These are phyloP conservation scores for Fistulifera solaris DNA, from an alignment of 108 stramenopile species.

Conservation along the genomic window DNA sequence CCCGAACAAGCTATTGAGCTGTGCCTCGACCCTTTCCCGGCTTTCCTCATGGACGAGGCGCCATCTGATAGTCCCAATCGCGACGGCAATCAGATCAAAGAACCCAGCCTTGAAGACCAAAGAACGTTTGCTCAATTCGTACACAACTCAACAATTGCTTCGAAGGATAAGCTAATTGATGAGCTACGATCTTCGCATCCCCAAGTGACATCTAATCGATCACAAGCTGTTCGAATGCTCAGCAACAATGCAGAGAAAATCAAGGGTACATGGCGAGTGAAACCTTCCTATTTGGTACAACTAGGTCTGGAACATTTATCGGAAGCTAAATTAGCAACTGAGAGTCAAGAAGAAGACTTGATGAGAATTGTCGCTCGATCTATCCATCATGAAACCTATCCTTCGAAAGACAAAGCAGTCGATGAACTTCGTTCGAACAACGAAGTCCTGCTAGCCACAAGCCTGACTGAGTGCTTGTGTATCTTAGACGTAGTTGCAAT, in stretches of 20 bases:
- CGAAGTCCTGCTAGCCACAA: slow-evolving; percentile 32
- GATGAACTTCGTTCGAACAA: slow-evolving; percentile 54
- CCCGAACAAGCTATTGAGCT: slow-evolving; percentile 1
- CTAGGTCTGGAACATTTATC: slow-evolving; percentile 24
- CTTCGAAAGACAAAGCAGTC: slow-evolving; percentile 64
- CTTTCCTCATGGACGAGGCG: slow-evolving; percentile 19
- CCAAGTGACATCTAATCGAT: slow-evolving; percentile 40
- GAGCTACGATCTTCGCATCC: slow-evolving; percentile 50
- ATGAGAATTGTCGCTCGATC: slow-evolving; percentile 66
- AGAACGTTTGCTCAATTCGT: not conserved
- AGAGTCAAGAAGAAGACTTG: not conserved
- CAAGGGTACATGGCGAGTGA: slow-evolving; percentile 67
- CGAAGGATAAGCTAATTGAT: slow-evolving; percentile 70
- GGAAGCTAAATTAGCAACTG: not conserved
- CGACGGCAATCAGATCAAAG: not conserved
- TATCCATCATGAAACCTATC: slow-evolving; percentile 56
- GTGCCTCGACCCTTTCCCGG: slow-evolving; percentile 65
- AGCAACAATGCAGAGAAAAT: slow-evolving; percentile 65
- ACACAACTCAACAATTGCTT: slow-evolving; percentile 43
- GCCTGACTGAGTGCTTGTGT: slow-evolving; percentile 54
- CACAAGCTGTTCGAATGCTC: slow-evolving; percentile 56
- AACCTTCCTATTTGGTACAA: slow-evolving; percentile 38
- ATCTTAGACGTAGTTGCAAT: slow-evolving; percentile 65
- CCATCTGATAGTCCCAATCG: not conserved
- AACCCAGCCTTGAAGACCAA: not conserved